These are phyloP conservation scores for Globisporangium camurandrum DNA, from an alignment of 352 stramenopile species.

Conservation along the genomic window DNA sequence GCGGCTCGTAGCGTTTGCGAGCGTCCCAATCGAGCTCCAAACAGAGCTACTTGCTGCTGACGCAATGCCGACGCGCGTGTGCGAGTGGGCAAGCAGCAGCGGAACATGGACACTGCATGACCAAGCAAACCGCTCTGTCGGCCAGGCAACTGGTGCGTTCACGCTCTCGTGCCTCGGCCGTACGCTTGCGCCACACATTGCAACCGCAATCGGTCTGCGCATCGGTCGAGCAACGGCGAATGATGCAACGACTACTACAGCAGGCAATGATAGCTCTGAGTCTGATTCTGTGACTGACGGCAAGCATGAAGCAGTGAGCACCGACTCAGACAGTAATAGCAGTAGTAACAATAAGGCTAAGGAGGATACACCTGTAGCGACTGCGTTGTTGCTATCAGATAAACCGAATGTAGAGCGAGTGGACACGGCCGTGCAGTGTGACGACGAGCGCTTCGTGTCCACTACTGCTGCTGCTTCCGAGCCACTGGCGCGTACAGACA, in stretches of 20 bases:
- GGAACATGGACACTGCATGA: slow-evolving; percentile 29
- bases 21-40: slow-evolving; percentile 22
- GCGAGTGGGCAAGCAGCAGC: slow-evolving; percentile 32
- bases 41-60: slow-evolving; percentile 11
- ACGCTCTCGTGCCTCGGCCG: slow-evolving; percentile 44
- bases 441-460: slow-evolving; percentile 6
- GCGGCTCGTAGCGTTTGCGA: slow-evolving; percentile 26
- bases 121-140: slow-evolving; percentile 15
- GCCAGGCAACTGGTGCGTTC: slow-evolving; percentile 16
- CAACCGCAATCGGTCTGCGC: slow-evolving; percentile 20
- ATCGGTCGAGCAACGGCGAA: slow-evolving; percentile 6
- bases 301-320: too few relatives aligned
- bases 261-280: too few relatives aligned
- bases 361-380: too few relatives aligned
- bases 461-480: background rate
- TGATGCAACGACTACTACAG: background rate
- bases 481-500: background rate
- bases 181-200: slow-evolving; percentile 27
- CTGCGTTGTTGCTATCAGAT: too few relatives aligned
- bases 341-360: too few relatives aligned
- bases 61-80: slow-evolving; percentile 19
- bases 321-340: background rate
- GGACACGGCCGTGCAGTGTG: slow-evolving; percentile 27
- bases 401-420: background rate
- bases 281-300: too few relatives aligned